Conservation (phyloP, 257 asterid genomes). For the Oldenlandia corymbosa region DNA sequence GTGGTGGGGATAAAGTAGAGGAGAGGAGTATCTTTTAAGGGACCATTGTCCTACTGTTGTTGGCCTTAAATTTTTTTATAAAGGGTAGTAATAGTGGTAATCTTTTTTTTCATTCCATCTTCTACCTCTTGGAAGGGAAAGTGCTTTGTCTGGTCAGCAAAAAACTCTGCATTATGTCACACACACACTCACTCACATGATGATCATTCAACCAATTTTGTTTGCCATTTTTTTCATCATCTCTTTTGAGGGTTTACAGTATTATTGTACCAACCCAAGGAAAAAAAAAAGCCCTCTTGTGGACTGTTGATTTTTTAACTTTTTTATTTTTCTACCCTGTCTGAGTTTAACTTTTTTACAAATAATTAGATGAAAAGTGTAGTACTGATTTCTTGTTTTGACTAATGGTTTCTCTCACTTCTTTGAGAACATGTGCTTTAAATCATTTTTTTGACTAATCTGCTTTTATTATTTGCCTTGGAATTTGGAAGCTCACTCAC, state of each 20-base stretch:
- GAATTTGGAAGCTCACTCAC: slow-evolving; percentile 35
- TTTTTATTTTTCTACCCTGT: slow-evolving; percentile 26
- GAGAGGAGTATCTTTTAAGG: slow-evolving; percentile 26
- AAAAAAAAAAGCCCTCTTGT: slow-evolving; percentile 27
- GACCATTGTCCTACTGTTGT: slow-evolving; percentile 28
- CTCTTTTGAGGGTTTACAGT: slow-evolving; percentile 47
- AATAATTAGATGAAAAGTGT: slow-evolving; percentile 30
- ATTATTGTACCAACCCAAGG: slow-evolving; percentile 18
- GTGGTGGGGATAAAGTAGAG: slow-evolving; percentile 34
- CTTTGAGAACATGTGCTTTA: slow-evolving; percentile 50
- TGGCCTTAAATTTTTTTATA: too few species aligned
- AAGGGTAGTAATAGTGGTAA: slow-evolving; percentile 18
- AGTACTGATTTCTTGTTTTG: slow-evolving; percentile 24
- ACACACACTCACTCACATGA: slow-evolving; percentile 39
- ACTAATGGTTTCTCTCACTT: slow-evolving; percentile 45
- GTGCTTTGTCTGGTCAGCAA: slow-evolving; percentile 51
- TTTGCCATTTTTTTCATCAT: slow-evolving; percentile 41
- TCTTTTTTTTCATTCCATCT: slow-evolving; percentile 22
- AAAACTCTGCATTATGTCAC: slow-evolving; percentile 37
- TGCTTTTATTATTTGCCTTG: slow-evolving; percentile 35
- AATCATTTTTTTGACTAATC: slow-evolving; percentile 21
- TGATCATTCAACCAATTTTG: slow-evolving; percentile 31
- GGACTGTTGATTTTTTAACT: slow-evolving; percentile 50
- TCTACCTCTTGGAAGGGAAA: slow-evolving; percentile 22
- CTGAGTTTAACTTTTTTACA: slow-evolving; percentile 46